Evolutionary conservation across 495 filamentous ascomycete genomes (phyloP).

Genomic region (Choiromyces venosus): DNA sequence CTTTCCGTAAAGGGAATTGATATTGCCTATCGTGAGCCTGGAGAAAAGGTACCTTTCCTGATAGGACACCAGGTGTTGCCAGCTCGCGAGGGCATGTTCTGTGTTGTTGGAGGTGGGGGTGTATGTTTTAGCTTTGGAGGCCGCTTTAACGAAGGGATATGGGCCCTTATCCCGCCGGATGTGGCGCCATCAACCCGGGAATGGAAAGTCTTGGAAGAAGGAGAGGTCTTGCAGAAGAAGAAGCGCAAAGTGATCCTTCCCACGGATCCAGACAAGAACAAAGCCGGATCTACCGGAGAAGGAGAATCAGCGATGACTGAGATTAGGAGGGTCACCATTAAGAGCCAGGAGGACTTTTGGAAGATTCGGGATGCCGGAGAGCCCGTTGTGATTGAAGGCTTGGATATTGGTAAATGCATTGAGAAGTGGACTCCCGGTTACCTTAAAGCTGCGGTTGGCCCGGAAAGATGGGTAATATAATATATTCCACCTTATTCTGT

Average conservation of each 20-base stretch:
- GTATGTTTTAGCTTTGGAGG: slow-evolving; percentile 87
- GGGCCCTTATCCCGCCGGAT: slow-evolving; percentile 41
- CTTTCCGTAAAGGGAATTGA: slow-evolving; percentile 28
- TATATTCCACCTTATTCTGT: slow-evolving; percentile 28
- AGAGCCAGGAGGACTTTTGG: slow-evolving; percentile 54
- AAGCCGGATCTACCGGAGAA: slow-evolving; percentile 1
- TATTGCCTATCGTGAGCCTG: slow-evolving; percentile 15
- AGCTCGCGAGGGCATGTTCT: slow-evolving; percentile 52
- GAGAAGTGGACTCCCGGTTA: slow-evolving; percentile 64
- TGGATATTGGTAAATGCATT: slow-evolving; percentile 63
- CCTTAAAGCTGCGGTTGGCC: slow-evolving; percentile 59
- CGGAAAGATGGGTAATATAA: slow-evolving; percentile 60
- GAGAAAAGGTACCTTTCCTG: slow-evolving; percentile 54
- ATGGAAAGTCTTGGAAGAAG: slow-evolving; percentile 34
- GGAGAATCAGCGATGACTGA: slow-evolving; percentile 5
- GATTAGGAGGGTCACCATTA: slow-evolving; percentile 52
- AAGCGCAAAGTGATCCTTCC: slow-evolving; percentile 6
- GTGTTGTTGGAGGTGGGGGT: slow-evolving; percentile 65
- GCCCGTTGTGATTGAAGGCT: slow-evolving; percentile 61
- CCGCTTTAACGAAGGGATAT: slow-evolving; percentile 62
- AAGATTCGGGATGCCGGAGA: slow-evolving; percentile 53
- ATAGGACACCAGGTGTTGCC: slow-evolving; percentile 55
- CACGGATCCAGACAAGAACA: slow-evolving; percentile 9
- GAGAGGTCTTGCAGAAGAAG: slow-evolving; percentile 28
- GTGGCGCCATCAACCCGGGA: slow-evolving; percentile 16